phyloP scores from a whole-genome alignment of 1,139 yeast genomes.

The Suzukiozyma palmioleophila region DNA sequence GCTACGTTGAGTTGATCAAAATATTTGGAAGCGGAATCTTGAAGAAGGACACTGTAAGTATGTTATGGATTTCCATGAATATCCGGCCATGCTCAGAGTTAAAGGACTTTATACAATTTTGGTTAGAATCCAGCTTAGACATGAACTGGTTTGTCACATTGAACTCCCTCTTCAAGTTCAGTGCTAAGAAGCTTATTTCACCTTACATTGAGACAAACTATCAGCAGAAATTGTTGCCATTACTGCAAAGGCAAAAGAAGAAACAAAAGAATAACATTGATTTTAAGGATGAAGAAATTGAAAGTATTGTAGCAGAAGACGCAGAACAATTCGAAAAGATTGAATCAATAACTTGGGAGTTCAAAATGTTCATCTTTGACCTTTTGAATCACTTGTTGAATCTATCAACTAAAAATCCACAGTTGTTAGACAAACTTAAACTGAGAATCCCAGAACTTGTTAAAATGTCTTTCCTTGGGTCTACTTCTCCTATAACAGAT shows the following conservation, averaged over 20 bases:
- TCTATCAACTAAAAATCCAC: conserved; percentile 36
- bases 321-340: conserved; percentile 34
- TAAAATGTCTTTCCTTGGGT: conserved; percentile 77
- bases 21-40: conserved; percentile 32
- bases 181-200: conserved; percentile 35
- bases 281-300: conserved; percentile 44
- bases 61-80: conserved; percentile 44
- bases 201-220: conserved; percentile 36
- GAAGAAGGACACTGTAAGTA: conserved; percentile 31
- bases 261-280: conserved; percentile 27
- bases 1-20: conserved; percentile 38
- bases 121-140: conserved; percentile 38
- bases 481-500: conserved; percentile 63
- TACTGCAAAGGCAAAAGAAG: conserved; percentile 42
- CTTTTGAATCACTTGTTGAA: conserved; percentile 50
- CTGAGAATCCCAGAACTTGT: conserved; percentile 65
- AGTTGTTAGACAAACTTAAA: conserved; percentile 40
- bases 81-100: conserved; percentile 36
- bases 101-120: conserved; percentile 29
- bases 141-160: conserved; percentile 40
- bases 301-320: conserved; percentile 36
- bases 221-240: conserved; percentile 41
- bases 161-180: conserved; percentile 33
- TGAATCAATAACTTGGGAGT: conserved; percentile 70
- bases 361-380: conserved; percentile 57